Evolutionary conservation across 345 rosid genomes (phyloP).

Genomic region (Hibiscus mutabilis): DNA sequence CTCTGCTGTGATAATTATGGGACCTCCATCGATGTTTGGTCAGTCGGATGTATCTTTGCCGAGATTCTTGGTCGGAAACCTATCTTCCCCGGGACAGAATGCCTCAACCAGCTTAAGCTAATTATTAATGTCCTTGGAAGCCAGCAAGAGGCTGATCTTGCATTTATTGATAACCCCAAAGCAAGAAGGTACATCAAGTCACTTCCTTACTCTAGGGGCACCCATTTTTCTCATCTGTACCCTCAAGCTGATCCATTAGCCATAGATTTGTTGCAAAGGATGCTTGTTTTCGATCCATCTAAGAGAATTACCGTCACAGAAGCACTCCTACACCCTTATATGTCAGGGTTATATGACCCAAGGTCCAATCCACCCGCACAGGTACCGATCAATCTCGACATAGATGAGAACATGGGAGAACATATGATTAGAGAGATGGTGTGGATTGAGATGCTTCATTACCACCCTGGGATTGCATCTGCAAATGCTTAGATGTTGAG

Average conservation of each 20-base stretch:
- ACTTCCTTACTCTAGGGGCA: slow-evolving; percentile 58
- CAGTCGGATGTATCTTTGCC: slow-evolving; percentile 86
- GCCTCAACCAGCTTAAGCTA: slow-evolving; percentile 74
- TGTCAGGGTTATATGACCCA: slow-evolving; percentile 61
- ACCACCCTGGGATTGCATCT: slow-evolving; percentile 54
- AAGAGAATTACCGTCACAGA: slow-evolving; percentile 64
- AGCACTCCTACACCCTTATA: slow-evolving; percentile 80
- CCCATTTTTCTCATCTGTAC: slow-evolving; percentile 45
- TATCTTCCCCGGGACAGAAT: slow-evolving; percentile 76
- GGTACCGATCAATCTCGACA: slow-evolving; percentile 55
- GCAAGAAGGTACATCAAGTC: slow-evolving; percentile 57
- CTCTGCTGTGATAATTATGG: slow-evolving; percentile 80
- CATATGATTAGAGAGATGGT: slow-evolving; percentile 61
- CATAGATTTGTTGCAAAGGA: slow-evolving; percentile 60
- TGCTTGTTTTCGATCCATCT: slow-evolving; percentile 80
- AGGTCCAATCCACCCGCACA: slow-evolving; percentile 60
- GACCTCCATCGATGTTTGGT: slow-evolving; percentile 84
- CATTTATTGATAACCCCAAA: slow-evolving; percentile 66
- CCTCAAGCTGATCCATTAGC: slow-evolving; percentile 73
- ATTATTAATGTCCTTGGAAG: slow-evolving; percentile 73
- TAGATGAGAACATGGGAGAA: slow-evolving; percentile 57
- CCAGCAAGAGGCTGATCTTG: slow-evolving; percentile 57
- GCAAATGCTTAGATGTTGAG: slow-evolving; percentile 20
- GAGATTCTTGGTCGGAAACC: slow-evolving; percentile 88
- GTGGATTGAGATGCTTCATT: slow-evolving; percentile 73